Evolutionary conservation across 1,284 basidiomycete species (phyloP), one percentile per base, ranked within the genome.

Genomic region (Rhodotorula sp.): DNA sequence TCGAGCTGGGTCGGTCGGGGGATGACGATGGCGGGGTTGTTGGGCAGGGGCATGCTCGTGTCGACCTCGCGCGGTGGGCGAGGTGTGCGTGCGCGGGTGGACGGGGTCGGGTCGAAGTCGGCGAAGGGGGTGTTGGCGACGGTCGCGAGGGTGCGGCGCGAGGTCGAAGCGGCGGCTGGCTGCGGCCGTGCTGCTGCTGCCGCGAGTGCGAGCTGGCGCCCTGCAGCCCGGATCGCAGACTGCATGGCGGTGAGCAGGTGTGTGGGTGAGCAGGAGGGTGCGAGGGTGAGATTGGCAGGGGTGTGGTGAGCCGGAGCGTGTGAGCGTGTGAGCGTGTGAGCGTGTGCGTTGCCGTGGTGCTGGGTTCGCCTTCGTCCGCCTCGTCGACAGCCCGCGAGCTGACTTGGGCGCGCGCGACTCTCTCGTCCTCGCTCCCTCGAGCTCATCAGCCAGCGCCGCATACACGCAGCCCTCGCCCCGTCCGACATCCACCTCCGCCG

Each of bases 91-190:
- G 8, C 50, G 37, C 18, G 60, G 26, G 40, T 30, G 50, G 5
- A 48, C 34, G 28, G 54, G 44, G 1, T 54, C 26, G 55, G 46
- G 51, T 44, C 11, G 50, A 20, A 26, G 53, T 62, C 16, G 65
- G 65, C 65, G 50, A 67, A 67, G 34, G 65, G 59, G 16, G 59
- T 30, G 24, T 51, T 55, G 16, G 55, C 62, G 22, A 64, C 58
- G 30, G 67, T 64, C 24, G 64, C 53, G 44, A 51, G 31, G 16
- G 53, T 15, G 28, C 40, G 40, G 40, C 16, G 40, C 40, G 40
- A 44, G 40, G 40, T 44, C 9, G 40, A 44, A 10, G 40, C 40
- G 40, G 16, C 40, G 5, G 40, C 40, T 34, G 34, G 34, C 13
- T 44, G 40, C 15, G 40, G 40, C 40, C 40, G 40, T 44, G 40